A percentile compares a stretch with the other conserved stretches of the same genome.
Evolutionary conservation across 306 rosid genomes (phyloP).

Genomic region (Adenanthera pavonina): DNA sequence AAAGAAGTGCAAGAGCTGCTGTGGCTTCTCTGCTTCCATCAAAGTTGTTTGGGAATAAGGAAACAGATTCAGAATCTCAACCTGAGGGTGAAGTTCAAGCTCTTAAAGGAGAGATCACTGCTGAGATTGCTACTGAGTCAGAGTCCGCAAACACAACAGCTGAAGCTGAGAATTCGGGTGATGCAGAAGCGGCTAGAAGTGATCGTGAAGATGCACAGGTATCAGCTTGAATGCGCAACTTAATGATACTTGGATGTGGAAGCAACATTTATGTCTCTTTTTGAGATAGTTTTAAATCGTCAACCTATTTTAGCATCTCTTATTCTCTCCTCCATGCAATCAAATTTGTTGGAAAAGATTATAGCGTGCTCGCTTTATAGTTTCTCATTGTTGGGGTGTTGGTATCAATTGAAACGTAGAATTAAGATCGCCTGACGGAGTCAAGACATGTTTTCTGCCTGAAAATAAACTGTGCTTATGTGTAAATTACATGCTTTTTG

Average conservation of each 20-base stretch:
- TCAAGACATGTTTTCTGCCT: background rate
- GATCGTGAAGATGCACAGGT: constrained; percentile 49
- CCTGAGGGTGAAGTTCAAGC: constrained; percentile 44
- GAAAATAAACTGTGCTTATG: background rate
- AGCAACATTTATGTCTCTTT: constrained; percentile 24
- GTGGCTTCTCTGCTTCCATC: constrained; percentile 82
- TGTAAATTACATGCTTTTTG: background rate
- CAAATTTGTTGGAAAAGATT: constrained; percentile 36
- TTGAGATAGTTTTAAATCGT: constrained; percentile 35
- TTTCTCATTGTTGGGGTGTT: background rate
- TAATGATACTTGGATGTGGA: constrained; percentile 15
- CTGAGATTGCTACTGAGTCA: constrained; percentile 41
- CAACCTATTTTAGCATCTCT: constrained; percentile 5
- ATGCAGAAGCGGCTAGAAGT: constrained; percentile 43
- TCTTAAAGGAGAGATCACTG: constrained; percentile 31
- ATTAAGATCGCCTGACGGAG: background rate
- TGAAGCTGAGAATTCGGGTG: constrained; percentile 35
- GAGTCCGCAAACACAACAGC: constrained; percentile 35
- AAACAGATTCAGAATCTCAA: constrained; percentile 46
- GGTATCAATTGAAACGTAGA: background rate
- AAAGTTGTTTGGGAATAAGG: constrained; percentile 78
- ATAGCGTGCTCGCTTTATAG: constrained; percentile 29
- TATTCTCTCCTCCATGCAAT: constrained; percentile 36
- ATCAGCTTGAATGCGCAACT: constrained; percentile 42
- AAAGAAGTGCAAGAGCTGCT: constrained; percentile 80